Evolutionary conservation across 495 filamentous ascomycete species (phyloP), one percentile per base, ranked within the genome.

Genomic region (Aspergillus kassunensis): DNA sequence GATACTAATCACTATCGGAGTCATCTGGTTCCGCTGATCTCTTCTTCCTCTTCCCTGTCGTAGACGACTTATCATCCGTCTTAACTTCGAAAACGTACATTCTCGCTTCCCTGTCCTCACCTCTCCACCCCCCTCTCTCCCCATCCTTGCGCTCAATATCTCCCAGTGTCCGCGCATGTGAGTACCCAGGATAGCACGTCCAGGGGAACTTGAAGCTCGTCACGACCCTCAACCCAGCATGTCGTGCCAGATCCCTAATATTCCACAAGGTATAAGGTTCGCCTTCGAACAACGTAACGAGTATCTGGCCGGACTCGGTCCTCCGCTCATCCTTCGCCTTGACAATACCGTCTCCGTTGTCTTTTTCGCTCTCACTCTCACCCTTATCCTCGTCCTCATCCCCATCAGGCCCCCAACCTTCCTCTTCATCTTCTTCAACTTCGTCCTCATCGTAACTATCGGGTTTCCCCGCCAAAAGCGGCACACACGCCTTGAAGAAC

Each of bases 181-280:
- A 82, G 63, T 98, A 98, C 0, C 86, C 90, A 35, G 86, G 84
- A 70, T 96, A 98, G 12, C 77, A 84, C 35, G 62, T 70, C 41
- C 85, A 82, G 23, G 83, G 79, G 60, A 97, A 97, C 51, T 65
- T 72, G 62, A 91, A 95, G 66, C 89, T 95, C 48, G 82, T 75
- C 47, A 83, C 76, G 44, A 95, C 88, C 42, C 77, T 75, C 42
- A 97, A 71, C 18, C 89, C 91, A 7, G 77, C 76, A 68, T 95
- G 88, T 4, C 90, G 75, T 4, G 83, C 93, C 16, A 98, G 71
- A 66, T 95, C 90, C 16, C 83, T 80, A 27, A 97, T 80, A 67
- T 97, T 95, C 93, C 93, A 98, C 10, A 96, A 76, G 8, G 88
- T 90, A 66, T 98, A 98, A 1, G 92, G 93, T 62, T 92, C 83